Base-by-base conservation (phyloP, 352 stramenopile genomes). In the Blastocystis sp. region DNA sequence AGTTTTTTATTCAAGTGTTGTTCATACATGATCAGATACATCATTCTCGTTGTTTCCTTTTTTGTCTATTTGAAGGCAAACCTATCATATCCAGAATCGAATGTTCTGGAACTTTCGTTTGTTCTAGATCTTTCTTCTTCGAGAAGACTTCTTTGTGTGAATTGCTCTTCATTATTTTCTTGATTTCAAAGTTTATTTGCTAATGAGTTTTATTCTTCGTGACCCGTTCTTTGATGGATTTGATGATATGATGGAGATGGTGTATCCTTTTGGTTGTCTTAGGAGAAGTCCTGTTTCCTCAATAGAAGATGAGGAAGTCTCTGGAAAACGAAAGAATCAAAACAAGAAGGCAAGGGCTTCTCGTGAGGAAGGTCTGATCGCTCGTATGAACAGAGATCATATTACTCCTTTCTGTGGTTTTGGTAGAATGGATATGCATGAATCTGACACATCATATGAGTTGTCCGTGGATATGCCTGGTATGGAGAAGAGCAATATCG, bases 141-240 rank as follows among this genome's bases (percentile, higher is more conserved):
- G 51, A 19, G 69, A 80, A 46, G 46, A 46, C 2, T 80, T 80
- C 51, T 80, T 80, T 63, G 69, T n/a, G n/a, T n/a, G n/a, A n/a
- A n/a, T n/a, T n/a, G n/a, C n/a, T n/a, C n/a, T n/a, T n/a, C n/a
- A n/a, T n/a, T n/a, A n/a, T n/a, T n/a, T n/a, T n/a, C n/a, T n/a
- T n/a, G n/a, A n/a, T n/a, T n/a, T n/a, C n/a, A 80, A 24, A 52
- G 69, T 58, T 63, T 80, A 29, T 46, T 65, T 39, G 69, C 59
- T 39, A n/a, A 69, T 69, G 71, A 83, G 71, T 37, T 66, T 83
- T 39, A 67, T 83, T 49, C 21, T 83, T 21, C 43, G 54, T 32
- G 71, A 83, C 46, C 71, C 71, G 0, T 83, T 83, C 54, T 83
- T 83, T 66, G 71, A 83, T 46, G 71, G 71, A 42, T 67, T 83